phyloP scores from a whole-genome alignment of 306 rosid genomes.

The Casuarina glauca region DNA sequence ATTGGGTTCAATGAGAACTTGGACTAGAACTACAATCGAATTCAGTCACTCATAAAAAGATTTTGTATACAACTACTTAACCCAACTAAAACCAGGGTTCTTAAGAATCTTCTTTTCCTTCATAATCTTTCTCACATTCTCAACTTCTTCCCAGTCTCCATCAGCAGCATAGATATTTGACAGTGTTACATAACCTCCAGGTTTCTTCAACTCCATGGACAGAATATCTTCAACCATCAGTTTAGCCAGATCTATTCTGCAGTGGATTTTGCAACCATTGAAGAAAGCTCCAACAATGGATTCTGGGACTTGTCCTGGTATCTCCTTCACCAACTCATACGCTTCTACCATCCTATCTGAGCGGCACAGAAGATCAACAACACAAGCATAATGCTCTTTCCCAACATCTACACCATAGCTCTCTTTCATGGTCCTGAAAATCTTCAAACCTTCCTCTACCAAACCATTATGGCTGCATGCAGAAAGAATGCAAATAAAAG shows the following conservation, averaged over 20 bases:
- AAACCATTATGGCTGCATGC: slow-evolving; percentile 71
- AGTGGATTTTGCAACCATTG: slow-evolving; percentile 64
- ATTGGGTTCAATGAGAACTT: too few relatives aligned
- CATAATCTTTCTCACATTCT: slow-evolving; percentile 53
- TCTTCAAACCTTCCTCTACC: slow-evolving; percentile 51
- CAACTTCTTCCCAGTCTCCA: slow-evolving; percentile 72
- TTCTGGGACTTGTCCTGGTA: slow-evolving; percentile 47
- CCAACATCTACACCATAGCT: slow-evolving; percentile 37
- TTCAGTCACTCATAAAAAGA: too few relatives aligned
- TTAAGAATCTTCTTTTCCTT: slow-evolving; percentile 48
- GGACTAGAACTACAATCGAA: too few relatives aligned
- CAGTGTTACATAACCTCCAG: slow-evolving; percentile 59
- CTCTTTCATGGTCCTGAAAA: slow-evolving; percentile 53
- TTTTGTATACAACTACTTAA: slow-evolving; percentile 2
- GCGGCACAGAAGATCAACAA: slow-evolving; percentile 65
- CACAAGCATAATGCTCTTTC: slow-evolving; percentile 59
- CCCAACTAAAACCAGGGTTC: slow-evolving; percentile 56
- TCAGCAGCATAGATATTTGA: slow-evolving; percentile 68
- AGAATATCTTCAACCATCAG: slow-evolving; percentile 45
- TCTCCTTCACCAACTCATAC: slow-evolving; percentile 44
- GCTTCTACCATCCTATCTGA: slow-evolving; percentile 66
- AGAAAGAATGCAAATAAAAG: slow-evolving; percentile 58
- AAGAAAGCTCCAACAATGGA: slow-evolving; percentile 64
- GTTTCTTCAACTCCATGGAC: slow-evolving; percentile 43
- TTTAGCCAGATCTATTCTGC: slow-evolving; percentile 61